Conservation (phyloP, 2,329 filamentous ascomycete genomes). For the Aureobasidium pullulans region DNA sequence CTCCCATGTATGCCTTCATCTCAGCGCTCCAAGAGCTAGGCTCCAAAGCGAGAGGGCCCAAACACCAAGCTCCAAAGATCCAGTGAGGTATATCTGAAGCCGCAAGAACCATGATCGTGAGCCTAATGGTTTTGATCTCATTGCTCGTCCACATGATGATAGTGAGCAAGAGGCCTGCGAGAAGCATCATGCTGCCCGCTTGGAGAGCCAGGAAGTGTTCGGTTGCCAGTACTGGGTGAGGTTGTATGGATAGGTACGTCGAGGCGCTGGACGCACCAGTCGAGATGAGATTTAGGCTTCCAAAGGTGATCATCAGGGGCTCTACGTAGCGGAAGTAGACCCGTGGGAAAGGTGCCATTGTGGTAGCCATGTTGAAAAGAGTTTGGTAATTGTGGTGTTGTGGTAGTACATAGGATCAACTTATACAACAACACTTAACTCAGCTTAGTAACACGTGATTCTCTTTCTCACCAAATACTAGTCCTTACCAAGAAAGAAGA, state of each 20-base stretch:
- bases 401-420: neutral
- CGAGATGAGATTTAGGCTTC: neutral
- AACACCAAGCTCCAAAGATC: slow-evolving; percentile 2
- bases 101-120: slow-evolving; percentile 8
- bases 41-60: slow-evolving; percentile 4
- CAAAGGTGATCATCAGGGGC: slow-evolving; percentile 6
- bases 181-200: slow-evolving; percentile 6
- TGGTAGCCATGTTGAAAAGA: neutral
- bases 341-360: slow-evolving; percentile 3
- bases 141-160: slow-evolving; percentile 8
- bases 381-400: neutral
- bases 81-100: slow-evolving; percentile 3
- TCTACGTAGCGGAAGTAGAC: slow-evolving; percentile 5
- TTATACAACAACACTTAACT: too few relatives aligned
- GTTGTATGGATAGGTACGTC: slow-evolving; percentile 3
- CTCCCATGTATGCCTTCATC: slow-evolving; percentile 8
- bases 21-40: slow-evolving; percentile 4
- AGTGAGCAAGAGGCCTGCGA: neutral
- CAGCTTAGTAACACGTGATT: neutral
- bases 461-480: too few relatives aligned
- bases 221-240: neutral
- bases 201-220: slow-evolving; percentile 6
- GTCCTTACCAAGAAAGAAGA: too few relatives aligned
- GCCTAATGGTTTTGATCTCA: neutral
- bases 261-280: slow-evolving; percentile 1